phyloP scores from a whole-genome alignment of 2,329 filamentous ascomycete genomes.

The Corynespora cassiicola region DNA sequence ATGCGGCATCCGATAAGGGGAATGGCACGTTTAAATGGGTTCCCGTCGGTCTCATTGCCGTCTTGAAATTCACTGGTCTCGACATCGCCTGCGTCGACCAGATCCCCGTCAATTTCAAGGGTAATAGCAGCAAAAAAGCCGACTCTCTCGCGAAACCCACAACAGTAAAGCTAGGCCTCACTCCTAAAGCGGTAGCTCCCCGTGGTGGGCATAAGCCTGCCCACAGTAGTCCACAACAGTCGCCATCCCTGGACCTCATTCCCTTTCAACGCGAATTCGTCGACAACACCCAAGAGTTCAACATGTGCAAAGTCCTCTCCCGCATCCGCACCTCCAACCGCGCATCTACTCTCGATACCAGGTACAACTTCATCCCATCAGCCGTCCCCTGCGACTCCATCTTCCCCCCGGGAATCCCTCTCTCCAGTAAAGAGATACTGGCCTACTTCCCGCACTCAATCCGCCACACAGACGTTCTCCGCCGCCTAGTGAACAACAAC shows the following conservation, averaged over 20 bases:
- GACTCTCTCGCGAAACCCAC: too few species aligned
- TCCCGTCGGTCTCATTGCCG: slow-evolving; percentile 14
- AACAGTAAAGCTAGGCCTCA: too few species aligned
- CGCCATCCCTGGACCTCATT: too few species aligned
- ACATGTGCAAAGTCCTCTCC: slow-evolving; percentile 10
- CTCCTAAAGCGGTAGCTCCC: too few species aligned
- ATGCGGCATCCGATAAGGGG: too few species aligned
- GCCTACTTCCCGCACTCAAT: slow-evolving; percentile 38
- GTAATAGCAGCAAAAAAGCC: too few species aligned
- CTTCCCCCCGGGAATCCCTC: slow-evolving; percentile 29
- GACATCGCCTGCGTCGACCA: slow-evolving; percentile 2
- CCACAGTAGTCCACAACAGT: too few species aligned
- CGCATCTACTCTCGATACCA: background rate
- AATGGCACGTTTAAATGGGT: too few species aligned
- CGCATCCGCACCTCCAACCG: background rate
- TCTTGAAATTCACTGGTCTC: slow-evolving; percentile 16
- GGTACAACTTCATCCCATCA: slow-evolving; percentile 26
- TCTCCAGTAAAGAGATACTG: slow-evolving; percentile 32
- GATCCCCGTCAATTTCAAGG: background rate
- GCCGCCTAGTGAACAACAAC: slow-evolving; percentile 27
- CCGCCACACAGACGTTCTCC: slow-evolving; percentile 26
- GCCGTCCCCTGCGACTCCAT: slow-evolving; percentile 26
- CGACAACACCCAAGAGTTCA: slow-evolving; percentile 26
- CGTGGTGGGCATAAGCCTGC: too few species aligned
- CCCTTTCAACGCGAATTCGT: slow-evolving; percentile 22